These are phyloP conservation scores for Coemansia sp. DNA, from an alignment of 192 early-diverging fungal genomes.

Conservation along the genomic window DNA sequence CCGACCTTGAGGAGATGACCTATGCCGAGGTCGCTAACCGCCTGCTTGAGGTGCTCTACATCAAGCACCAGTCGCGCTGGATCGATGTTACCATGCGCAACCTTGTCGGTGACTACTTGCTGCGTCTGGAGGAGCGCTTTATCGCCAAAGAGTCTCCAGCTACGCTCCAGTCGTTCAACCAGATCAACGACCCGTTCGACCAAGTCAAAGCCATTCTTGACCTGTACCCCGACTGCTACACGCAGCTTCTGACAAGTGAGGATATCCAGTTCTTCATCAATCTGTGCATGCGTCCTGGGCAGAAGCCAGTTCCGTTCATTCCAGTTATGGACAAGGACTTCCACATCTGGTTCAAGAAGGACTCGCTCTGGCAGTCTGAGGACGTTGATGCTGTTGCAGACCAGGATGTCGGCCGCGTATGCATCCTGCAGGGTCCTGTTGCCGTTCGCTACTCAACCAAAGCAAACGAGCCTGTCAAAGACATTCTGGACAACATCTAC, in stretches of 20 bases:
- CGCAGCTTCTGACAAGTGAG: slow-evolving; percentile 43
- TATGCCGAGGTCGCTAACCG: slow-evolving; percentile 85
- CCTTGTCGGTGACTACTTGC: slow-evolving; percentile 81
- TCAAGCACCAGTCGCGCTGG: slow-evolving; percentile 78
- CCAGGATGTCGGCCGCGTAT: slow-evolving; percentile 83
- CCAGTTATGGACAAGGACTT: slow-evolving; percentile 91
- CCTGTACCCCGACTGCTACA: slow-evolving; percentile 31
- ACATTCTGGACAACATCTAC: slow-evolving; percentile 88
- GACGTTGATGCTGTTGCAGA: slow-evolving; percentile 85
- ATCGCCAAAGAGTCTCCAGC: slow-evolving; percentile 11
- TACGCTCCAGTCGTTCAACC: slow-evolving; percentile 26
- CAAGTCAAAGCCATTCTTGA: slow-evolving; percentile 40
- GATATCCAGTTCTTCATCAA: slow-evolving; percentile 48
- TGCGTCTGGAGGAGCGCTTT: slow-evolving; percentile 90
- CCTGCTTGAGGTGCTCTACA: slow-evolving; percentile 77
- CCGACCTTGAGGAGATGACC: slow-evolving; percentile 92
- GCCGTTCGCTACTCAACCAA: slow-evolving; percentile 76
- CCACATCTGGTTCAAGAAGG: slow-evolving; percentile 99
- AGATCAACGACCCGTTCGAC: slow-evolving; percentile 22
- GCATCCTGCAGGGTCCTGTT: slow-evolving; percentile 90
- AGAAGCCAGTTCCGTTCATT: slow-evolving; percentile 95
- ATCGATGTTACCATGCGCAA: slow-evolving; percentile 82
- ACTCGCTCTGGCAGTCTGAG: slow-evolving; percentile 94
- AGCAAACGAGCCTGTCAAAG: slow-evolving; percentile 86
- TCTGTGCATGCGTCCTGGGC: slow-evolving; percentile 51